Base-by-base conservation (phyloP, 2,329 filamentous ascomycete genomes). In the Penicillium sumatraense region DNA sequence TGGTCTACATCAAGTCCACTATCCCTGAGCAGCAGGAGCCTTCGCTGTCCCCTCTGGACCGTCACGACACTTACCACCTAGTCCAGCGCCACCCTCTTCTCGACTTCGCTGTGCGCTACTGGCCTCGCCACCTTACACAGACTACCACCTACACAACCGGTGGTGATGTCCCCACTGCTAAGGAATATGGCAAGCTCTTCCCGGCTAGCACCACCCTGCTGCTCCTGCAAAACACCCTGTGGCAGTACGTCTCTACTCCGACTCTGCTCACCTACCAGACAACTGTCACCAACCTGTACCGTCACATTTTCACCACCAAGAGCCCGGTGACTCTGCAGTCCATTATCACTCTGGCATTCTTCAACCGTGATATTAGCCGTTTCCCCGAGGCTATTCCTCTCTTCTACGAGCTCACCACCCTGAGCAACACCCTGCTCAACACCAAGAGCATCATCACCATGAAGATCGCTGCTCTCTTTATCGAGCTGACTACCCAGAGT, bases 311-410 rank as follows among this genome's bases (percentile, higher is more conserved):
- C 35, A 69, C 65, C 1, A 21, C 60, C 14, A 74, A 78, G 14
- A 76, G 81, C 49, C 68, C 73, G 4, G 68, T 75, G 16, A 80
- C 81, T 7, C 68, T 83, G 13, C 81, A 84, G 63, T 76, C 76
- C 0, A 72, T 79, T 24, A 72, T 83, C 40, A 76, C 76, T 10
- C 71, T 80, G 48, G 81, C 78, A 0, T 68, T 73, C 1, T 73
- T 78, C 48, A 78, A 77, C 54, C 69, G 77, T 56, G 73, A 64
- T 2, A 53, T 73, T 4, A 54, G 48, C 58, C 63, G 51, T 60
- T 66, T 63, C 3, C 56, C 65, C 8, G 65, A 75, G 23, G 62
- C 73, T 3, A 69, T 70, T 33, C 65, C 71, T 35, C 71, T 76
- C 41, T 79, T 81, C 58, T 81, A 80, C 62, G 67, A 73, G 24